phyloP scores from a whole-genome alignment of 805 yeast genomes.

The Danielia reshetovae region DNA sequence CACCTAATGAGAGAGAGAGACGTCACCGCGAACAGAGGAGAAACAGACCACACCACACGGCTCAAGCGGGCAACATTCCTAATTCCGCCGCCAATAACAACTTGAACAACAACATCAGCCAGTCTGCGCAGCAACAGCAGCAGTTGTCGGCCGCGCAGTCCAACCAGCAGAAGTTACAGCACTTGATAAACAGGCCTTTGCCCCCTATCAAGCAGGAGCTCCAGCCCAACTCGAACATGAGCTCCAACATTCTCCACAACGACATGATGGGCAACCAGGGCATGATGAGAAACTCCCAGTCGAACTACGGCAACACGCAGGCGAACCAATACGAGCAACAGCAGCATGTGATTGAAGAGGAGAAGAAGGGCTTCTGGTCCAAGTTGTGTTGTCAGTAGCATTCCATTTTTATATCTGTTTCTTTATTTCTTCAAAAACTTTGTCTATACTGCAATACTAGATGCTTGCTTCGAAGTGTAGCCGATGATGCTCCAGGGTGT shows the following conservation, averaged over 20 bases:
- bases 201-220: constrained; percentile 45
- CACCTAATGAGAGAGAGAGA: constrained; percentile 46
- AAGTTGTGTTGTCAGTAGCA: constrained; percentile 39
- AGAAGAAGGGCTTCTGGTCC: constrained; percentile 39
- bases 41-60: constrained; percentile 33
- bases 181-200: constrained; percentile 45
- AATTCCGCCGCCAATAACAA: constrained; percentile 16
- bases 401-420: neutral
- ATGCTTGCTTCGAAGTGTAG: constrained; percentile 1
- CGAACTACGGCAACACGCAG: constrained; percentile 22
- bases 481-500: too few species aligned
- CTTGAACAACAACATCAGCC: constrained; percentile 21
- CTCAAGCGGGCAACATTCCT: constrained; percentile 11
- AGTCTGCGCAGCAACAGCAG: constrained; percentile 23
- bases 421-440: constrained; percentile 1
- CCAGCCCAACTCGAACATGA: constrained; percentile 17
- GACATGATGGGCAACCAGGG: constrained; percentile 21
- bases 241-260: constrained; percentile 12
- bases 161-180: constrained; percentile 46
- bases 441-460: constrained; percentile 2
- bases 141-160: constrained; percentile 44
- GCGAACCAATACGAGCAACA: constrained; percentile 33
- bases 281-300: constrained; percentile 20
- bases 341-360: constrained; percentile 32
- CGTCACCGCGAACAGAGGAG: constrained; percentile 46